Conservation (phyloP, 202 grass and related monocot genomes). For the Bolboschoenoplectus hybrid region DNA sequence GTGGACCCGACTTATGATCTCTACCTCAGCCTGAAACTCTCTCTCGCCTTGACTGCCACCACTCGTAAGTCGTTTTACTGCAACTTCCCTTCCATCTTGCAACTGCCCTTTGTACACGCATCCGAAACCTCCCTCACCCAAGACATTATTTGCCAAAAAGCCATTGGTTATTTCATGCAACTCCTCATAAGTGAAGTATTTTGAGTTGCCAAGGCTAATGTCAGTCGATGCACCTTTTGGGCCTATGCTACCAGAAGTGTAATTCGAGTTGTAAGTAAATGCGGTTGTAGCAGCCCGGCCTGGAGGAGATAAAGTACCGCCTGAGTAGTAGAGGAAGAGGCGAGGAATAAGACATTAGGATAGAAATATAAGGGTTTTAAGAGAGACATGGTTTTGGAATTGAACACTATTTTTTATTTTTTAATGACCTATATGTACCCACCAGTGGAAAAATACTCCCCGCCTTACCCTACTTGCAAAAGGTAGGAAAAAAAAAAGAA, state of each 20-base stretch:
- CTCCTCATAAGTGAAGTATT: conserved; percentile 72
- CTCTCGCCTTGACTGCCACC: conserved; percentile 84
- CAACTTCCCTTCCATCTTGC: conserved; percentile 74
- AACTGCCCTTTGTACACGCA: conserved; percentile 89
- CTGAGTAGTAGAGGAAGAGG: background rate
- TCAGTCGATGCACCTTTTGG: conserved; percentile 57
- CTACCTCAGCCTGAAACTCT: conserved; percentile 94
- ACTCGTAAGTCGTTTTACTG: conserved; percentile 79
- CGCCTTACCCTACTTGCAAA: too few relatives aligned
- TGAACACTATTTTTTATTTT: background rate
- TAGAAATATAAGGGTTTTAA: background rate
- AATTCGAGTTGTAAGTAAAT: conserved; percentile 50
- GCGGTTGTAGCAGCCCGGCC: conserved; percentile 43
- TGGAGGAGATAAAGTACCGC: conserved; percentile 35
- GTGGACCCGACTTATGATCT: conserved; percentile 92
- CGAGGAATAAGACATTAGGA: background rate
- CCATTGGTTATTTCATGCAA: conserved; percentile 76
- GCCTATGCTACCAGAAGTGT: conserved; percentile 52
- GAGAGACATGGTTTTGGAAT: background rate
- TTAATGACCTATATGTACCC: background rate
- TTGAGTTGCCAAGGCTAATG: conserved; percentile 64
- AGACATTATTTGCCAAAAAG: conserved; percentile 71
- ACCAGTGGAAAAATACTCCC: too few relatives aligned
- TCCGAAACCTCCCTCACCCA: conserved; percentile 94
- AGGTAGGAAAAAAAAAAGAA: too few relatives aligned